phyloP scores from a whole-genome alignment of 2,329 filamentous ascomycete species.

The Aspergillus felis region DNA sequence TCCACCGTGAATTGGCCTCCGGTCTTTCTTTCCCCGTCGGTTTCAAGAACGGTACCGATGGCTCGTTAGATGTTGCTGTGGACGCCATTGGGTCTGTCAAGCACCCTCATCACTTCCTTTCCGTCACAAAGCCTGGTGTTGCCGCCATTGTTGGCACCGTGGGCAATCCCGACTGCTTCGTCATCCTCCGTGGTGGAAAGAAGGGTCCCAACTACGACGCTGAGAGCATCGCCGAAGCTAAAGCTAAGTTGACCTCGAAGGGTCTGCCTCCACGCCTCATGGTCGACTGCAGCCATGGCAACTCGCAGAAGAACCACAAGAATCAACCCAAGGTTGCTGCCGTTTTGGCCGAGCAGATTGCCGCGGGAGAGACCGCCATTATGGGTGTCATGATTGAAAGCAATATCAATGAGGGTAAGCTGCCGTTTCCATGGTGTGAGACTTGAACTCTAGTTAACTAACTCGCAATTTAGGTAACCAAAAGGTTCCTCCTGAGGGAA shows the following conservation, averaged over 20 bases:
- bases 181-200: slow-evolving; percentile 88
- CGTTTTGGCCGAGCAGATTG: slow-evolving; percentile 76
- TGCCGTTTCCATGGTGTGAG: neutral
- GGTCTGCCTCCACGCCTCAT: slow-evolving; percentile 75
- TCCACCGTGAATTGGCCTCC: slow-evolving; percentile 90
- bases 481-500: slow-evolving; percentile 85
- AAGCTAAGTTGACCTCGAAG: slow-evolving; percentile 71
- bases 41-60: slow-evolving; percentile 99
- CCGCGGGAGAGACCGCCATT: slow-evolving; percentile 76
- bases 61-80: slow-evolving; percentile 80
- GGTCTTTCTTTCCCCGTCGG: slow-evolving; percentile 95
- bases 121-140: slow-evolving; percentile 92
- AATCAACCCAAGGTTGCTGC: slow-evolving; percentile 94
- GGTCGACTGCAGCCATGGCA: slow-evolving; percentile 98
- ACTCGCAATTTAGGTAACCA: slow-evolving; percentile 60
- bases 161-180: slow-evolving; percentile 96
- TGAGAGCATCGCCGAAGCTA: slow-evolving; percentile 76
- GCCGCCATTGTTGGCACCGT: slow-evolving; percentile 91
- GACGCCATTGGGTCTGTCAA: slow-evolving; percentile 91
- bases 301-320: slow-evolving; percentile 92
- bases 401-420: slow-evolving; percentile 83
- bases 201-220: slow-evolving; percentile 93
- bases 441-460: slow-evolving; percentile 4
- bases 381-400: slow-evolving; percentile 99
- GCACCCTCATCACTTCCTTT: slow-evolving; percentile 94